A percentile compares a stretch with the other conserved stretches of the same genome.
These are phyloP conservation scores for Colletotrichum sp. DNA, from an alignment of 2,329 filamentous ascomycete species.

Conservation along the genomic window DNA sequence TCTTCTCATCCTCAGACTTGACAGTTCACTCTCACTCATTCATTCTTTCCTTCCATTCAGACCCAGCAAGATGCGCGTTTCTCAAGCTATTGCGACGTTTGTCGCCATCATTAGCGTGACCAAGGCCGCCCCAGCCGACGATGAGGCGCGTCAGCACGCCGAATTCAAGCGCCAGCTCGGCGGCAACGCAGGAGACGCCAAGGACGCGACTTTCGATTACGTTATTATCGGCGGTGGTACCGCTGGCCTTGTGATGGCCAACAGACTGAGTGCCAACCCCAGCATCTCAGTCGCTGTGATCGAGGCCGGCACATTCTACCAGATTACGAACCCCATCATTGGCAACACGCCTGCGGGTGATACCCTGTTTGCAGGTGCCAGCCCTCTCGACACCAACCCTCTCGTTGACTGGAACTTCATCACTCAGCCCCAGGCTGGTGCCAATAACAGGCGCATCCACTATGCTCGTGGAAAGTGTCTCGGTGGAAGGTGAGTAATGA, in stretches of 20 bases:
- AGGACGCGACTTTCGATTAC: constrained; percentile 21
- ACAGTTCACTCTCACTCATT: neutral
- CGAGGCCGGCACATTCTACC: constrained; percentile 40
- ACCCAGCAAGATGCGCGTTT: neutral
- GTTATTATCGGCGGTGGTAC: constrained; percentile 43
- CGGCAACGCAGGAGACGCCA: neutral
- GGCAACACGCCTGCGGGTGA: constrained; percentile 25
- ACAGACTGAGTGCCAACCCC: constrained; percentile 32
- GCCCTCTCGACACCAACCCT: constrained; percentile 21
- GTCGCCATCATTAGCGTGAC: neutral
- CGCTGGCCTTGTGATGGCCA: constrained; percentile 38
- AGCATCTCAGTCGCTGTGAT: constrained; percentile 37
- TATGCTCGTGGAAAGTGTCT: constrained; percentile 42
- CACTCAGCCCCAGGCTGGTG: constrained; percentile 28
- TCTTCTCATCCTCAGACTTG: neutral
- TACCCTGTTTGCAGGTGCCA: neutral
- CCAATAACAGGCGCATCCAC: constrained; percentile 32
- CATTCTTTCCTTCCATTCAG: neutral
- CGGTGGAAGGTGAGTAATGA: constrained; percentile 26
- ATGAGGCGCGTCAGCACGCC: neutral
- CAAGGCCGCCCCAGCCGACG: neutral
- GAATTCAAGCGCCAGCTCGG: constrained; percentile 14
- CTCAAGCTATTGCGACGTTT: neutral
- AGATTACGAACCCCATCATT: constrained; percentile 32
- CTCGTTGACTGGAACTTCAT: constrained; percentile 35